Conservation (phyloP, 2,329 filamentous ascomycete genomes). For the Mycosphaerella sp. region DNA sequence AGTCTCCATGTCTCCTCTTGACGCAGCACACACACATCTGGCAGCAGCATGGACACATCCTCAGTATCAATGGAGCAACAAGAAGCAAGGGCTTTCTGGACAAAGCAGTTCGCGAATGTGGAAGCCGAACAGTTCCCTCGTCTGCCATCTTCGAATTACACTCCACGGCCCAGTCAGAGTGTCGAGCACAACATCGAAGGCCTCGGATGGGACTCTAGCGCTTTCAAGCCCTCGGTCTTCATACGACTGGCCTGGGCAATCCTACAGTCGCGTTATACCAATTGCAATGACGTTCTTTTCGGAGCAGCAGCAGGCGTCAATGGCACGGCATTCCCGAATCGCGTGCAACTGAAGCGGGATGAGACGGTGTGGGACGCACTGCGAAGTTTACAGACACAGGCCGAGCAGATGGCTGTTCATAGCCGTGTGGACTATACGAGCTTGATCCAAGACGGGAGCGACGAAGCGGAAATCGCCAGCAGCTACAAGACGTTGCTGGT, state of each 20-base stretch:
- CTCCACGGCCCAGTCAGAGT: constrained; percentile 24
- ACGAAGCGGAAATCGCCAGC: constrained; percentile 36
- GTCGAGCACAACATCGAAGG: constrained; percentile 22
- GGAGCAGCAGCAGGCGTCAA: constrained; percentile 7
- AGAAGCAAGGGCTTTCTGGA: constrained; percentile 25
- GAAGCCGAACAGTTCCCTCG: constrained; percentile 34
- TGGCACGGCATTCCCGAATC: not conserved
- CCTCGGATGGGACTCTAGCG: constrained; percentile 14
- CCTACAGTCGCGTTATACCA: constrained; percentile 6
- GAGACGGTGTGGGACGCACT: not conserved
- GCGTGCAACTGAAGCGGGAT: not conserved
- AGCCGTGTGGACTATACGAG: not conserved
- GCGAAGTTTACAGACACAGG: not conserved
- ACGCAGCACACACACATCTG: not conserved
- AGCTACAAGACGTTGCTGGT: constrained; percentile 50
- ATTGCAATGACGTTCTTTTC: constrained; percentile 12
- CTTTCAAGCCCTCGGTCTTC: constrained; percentile 9
- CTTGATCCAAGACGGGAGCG: not conserved
- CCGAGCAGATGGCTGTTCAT: not conserved
- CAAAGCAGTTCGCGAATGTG: constrained; percentile 27
- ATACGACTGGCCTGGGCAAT: constrained; percentile 15
- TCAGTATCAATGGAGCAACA: not conserved
- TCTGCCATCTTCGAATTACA: constrained; percentile 23
- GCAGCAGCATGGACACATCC: not conserved
- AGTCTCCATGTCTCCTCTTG: no score